Base-by-base conservation (phyloP, 768 basidiomycete genomes). In the Xanthoconium purpureum region DNA sequence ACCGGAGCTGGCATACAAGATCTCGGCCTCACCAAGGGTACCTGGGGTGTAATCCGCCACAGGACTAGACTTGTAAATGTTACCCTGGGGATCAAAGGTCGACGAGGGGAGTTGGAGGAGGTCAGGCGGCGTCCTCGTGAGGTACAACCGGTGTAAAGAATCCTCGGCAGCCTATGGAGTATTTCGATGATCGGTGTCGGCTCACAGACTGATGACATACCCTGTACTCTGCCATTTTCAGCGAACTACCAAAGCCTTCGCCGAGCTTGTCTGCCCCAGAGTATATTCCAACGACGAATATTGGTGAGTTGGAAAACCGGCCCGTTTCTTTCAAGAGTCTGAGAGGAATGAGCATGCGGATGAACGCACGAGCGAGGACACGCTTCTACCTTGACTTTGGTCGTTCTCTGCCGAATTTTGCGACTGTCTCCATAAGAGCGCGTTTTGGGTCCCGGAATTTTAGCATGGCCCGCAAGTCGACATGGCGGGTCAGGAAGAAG, bases 201-300 rank as follows among this genome's bases (percentile, higher is more conserved):
- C 12, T 15, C 28, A 11, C 20, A 60, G 50, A 29, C n/a, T 52
- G 17, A 36, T 39, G 29, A 20, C 83, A 50, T 72, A 93, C 94
- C 55, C 96, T 79, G 74, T 83, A 95, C 73, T 98, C 94, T 15
- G 94, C 94, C 96, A 98, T 98, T 71, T 84, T 87, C 52, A 98
- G 75, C 3, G 91, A 94, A 62, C 84, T 88, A 50, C 97, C 97
- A 66, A 95, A 93, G 14, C 95, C 94, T 73, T 99, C 95, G 6
- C 95, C 93, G 3, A 99, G 82, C 72, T 97, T 84, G 69, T 84
- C 91, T 55, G 74, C 78, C 39, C 85, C 93, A 24, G 85, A 91
- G 70, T 83, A 98, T 56, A 97, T 88, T 17, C 94, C 97, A n/a
- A 96, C 88, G n/a, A 97, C 89, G 71, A 89, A 99, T 38, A 95